These are phyloP conservation scores for Eremochloa ophiuroides DNA, from an alignment of 176 grass and related monocot species.

Conservation along the genomic window DNA sequence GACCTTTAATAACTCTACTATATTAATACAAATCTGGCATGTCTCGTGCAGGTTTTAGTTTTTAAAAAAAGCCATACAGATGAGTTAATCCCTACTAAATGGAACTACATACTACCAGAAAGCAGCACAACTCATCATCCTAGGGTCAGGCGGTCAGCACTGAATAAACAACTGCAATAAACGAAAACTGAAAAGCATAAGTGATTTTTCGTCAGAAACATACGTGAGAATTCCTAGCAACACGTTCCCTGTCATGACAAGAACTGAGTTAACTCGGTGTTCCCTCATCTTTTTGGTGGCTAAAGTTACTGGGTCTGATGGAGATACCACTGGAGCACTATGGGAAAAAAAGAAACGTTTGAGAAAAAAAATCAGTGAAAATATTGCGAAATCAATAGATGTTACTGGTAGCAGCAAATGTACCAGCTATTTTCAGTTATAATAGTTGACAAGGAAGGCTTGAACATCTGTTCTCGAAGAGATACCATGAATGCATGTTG, in stretches of 20 bases:
- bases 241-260: conserved; percentile 58
- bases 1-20: not conserved
- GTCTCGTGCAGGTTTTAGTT: not conserved
- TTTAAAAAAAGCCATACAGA: not conserved
- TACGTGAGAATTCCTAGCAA: conserved; percentile 78
- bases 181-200: not conserved
- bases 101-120: not conserved
- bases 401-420: not conserved
- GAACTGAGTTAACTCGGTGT: conserved; percentile 58
- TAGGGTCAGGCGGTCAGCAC: not conserved
- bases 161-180: not conserved
- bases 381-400: not conserved
- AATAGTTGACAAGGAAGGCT: conserved; percentile 79
- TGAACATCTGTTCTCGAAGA: conserved; percentile 81
- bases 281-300: conserved; percentile 79
- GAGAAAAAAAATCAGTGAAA: not conserved
- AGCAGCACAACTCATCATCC: not conserved
- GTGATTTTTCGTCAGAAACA: not conserved
- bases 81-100: not conserved
- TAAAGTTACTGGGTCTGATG: conserved; percentile 55
- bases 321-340: conserved; percentile 60
- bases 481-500: conserved; percentile 72
- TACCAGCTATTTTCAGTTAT: conserved; percentile 73
- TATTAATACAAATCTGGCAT: not conserved
- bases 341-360: not conserved